Base-by-base conservation (phyloP, 129 eudicot genomes). In the Calendula officinalis region DNA sequence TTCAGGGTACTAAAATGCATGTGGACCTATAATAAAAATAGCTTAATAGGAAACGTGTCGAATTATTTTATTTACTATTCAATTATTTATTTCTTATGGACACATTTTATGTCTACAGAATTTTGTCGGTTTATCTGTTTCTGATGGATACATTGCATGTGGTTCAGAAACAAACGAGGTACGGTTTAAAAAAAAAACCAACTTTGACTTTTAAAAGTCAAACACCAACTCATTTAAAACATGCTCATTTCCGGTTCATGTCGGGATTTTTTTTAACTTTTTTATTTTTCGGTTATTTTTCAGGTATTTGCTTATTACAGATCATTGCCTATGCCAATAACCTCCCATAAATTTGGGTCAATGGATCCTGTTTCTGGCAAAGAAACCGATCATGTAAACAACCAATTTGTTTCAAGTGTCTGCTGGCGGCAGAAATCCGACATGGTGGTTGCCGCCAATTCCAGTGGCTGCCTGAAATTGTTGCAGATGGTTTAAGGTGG, bases 371-470 rank as follows among this genome's bases (percentile, higher is more conserved):
- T 85, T 36, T 78, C 98, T 65, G 95, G 95, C 34, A 85, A 83
- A 71, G 95, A 88, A 69, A 83, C 91, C 7, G 89, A 88, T 64
- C 82, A 85, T 60, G 81, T 60, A 61, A 85, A 83, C 49, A 95
- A 86, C 13, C 98, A 85, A 51, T 92, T 92, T 75, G 96, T 92
- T 55, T 88, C 98, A 2, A 92, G 98, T 56, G 95, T 92, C 13
- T 92, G 95, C 73, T 92, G 98, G 98, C 83, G 96, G 71, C 64
- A 67, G 56, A 88, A 85, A 46, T 88, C 96, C 12, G 72, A 88
- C 59, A 80, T 68, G 78, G 83, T 92, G 39, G 80, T 92, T 60
- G 96, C 98, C 32, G 96, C 98, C 72, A 92, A 83, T 62, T 88
- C 98, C 43, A 76, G 74, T 56, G 98, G 98, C 43, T 82, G 94